phyloP scores from a whole-genome alignment of 2,329 filamentous ascomycete genomes.

The Penicillium sclerotigenum region DNA sequence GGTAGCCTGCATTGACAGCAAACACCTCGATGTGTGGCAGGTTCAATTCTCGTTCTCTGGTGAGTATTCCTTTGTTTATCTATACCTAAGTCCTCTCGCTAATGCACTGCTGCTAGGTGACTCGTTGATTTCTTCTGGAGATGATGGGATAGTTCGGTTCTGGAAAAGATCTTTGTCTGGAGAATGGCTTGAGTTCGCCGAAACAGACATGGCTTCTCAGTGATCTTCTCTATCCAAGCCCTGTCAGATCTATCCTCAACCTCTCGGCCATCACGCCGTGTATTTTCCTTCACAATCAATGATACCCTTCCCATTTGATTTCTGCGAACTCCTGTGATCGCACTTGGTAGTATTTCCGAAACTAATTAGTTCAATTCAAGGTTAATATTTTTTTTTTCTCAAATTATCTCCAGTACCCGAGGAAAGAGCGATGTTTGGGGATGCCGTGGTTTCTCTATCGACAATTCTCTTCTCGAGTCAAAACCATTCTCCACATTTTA shows the following conservation, averaged over 20 bases:
- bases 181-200: slow-evolving; percentile 46
- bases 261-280: not conserved
- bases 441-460: not conserved
- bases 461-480: not conserved
- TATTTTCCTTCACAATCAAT: slow-evolving; percentile 10
- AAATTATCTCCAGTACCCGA: not conserved
- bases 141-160: slow-evolving; percentile 43
- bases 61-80: slow-evolving; percentile 19
- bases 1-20: slow-evolving; percentile 44
- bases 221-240: slow-evolving; percentile 9
- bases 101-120: slow-evolving; percentile 31
- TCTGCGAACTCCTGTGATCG: not conserved
- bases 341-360: not conserved
- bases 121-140: slow-evolving; percentile 44
- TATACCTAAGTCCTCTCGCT: not conserved
- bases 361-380: not conserved
- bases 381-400: not conserved
- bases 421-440: slow-evolving; percentile 15
- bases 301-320: slow-evolving; percentile 22
- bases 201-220: slow-evolving; percentile 40
- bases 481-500: not conserved
- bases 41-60: slow-evolving; percentile 45
- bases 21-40: slow-evolving; percentile 46
- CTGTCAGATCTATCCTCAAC: not conserved
- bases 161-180: slow-evolving; percentile 45